Percentiles rank a stretch among this genome's conserved stretches.
Evolutionary conservation across 257 asterid species (phyloP).

Genomic region (Lavandula angustifolia): DNA sequence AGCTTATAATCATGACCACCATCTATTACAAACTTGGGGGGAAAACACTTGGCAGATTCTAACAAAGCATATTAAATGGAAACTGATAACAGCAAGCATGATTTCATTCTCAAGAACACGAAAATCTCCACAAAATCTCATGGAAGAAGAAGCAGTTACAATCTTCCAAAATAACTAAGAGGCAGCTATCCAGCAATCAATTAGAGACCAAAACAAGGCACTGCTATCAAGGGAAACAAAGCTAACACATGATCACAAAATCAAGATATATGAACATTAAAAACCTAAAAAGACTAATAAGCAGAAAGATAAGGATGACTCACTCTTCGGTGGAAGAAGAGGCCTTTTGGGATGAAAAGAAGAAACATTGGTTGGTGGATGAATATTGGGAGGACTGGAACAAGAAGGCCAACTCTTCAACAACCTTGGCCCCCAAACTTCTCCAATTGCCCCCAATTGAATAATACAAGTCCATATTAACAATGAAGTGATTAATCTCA

Average conservation of each 20-base stretch:
- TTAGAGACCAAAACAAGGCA: constrained; percentile 13
- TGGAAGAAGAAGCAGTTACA: neutral
- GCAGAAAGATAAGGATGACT: constrained; percentile 15
- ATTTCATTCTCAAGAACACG: neutral
- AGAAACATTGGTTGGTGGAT: constrained; percentile 24
- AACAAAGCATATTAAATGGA: constrained; percentile 11
- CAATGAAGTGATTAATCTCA: constrained; percentile 50
- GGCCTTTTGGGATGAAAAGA: constrained; percentile 24
- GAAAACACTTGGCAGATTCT: constrained; percentile 10
- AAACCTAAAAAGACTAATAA: constrained; percentile 14
- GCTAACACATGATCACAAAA: constrained; percentile 14
- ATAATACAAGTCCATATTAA: constrained; percentile 58
- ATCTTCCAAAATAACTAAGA: neutral
- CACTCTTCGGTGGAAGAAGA: constrained; percentile 51
- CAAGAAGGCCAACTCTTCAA: constrained; percentile 61
- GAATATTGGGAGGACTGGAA: constrained; percentile 27
- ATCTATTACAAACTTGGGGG: neutral
- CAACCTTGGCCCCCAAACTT: constrained; percentile 57
- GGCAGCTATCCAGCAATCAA: constrained; percentile 4
- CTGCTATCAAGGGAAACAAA: constrained; percentile 17
- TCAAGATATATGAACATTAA: neutral
- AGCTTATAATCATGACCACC: neutral
- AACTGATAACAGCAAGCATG: neutral
- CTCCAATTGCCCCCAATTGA: constrained; percentile 57
- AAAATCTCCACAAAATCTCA: neutral